Conservation (phyloP, 208 protist genomes). For the Porcisia hertigi region DNA sequence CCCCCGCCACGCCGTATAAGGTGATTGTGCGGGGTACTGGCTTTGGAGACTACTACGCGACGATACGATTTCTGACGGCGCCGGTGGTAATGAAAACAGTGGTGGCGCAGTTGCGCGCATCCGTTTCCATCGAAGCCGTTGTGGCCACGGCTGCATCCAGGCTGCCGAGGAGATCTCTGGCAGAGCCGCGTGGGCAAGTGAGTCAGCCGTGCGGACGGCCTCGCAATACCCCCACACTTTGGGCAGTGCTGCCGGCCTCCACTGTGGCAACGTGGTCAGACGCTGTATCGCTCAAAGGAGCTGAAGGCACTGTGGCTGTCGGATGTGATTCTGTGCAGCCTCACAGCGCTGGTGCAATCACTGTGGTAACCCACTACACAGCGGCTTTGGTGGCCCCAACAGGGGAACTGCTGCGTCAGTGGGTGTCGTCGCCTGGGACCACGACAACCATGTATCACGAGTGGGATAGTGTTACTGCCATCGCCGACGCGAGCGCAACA, state of each 20-base stretch:
- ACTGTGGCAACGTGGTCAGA: background rate
- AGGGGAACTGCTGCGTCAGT: conserved; percentile 18
- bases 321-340: too few relatives aligned
- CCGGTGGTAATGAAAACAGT: conserved; percentile 11
- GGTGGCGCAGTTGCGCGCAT: conserved; percentile 11
- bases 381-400: conserved; percentile 5
- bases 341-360: background rate
- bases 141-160: too few relatives aligned
- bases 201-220: background rate
- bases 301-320: too few relatives aligned
- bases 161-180: too few relatives aligned
- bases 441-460: conserved; percentile 19
- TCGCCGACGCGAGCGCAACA: background rate
- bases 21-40: conserved; percentile 17
- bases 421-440: conserved; percentile 9
- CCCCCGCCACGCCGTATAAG: conserved; percentile 12
- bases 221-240: conserved; percentile 1
- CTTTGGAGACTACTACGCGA: conserved; percentile 23
- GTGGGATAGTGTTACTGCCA: conserved; percentile 5
- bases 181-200: background rate
- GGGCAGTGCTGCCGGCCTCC: conserved; percentile 17
- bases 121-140: background rate
- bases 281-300: too few relatives aligned
- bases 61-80: conserved; percentile 12
- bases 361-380: conserved; percentile 20